These are phyloP conservation scores for Bipolaris sorokiniana DNA, from an alignment of 2,329 filamentous ascomycete genomes.

Conservation along the genomic window DNA sequence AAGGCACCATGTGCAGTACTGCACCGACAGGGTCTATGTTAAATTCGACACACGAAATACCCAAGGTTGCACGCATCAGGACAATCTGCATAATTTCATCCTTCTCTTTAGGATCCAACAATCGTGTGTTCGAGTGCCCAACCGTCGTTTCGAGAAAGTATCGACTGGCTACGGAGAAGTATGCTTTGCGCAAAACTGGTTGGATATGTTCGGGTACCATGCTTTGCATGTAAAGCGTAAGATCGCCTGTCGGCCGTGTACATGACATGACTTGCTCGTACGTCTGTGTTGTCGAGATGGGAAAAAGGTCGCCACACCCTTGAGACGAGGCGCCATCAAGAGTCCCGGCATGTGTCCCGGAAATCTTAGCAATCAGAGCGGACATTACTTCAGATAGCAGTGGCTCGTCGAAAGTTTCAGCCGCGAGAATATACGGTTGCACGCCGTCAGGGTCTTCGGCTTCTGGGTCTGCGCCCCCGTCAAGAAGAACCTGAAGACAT, in stretches of 20 bases:
- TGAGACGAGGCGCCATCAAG: slow-evolving; percentile 18
- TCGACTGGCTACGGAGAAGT: slow-evolving; percentile 33
- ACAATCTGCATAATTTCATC: slow-evolving; percentile 32
- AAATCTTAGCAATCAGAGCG: slow-evolving; percentile 31
- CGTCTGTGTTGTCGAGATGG: slow-evolving; percentile 31
- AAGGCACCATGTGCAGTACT: slow-evolving; percentile 23
- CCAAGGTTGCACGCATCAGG: slow-evolving; percentile 23
- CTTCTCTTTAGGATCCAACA: slow-evolving; percentile 28
- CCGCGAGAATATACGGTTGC: slow-evolving; percentile 35
- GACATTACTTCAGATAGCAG: slow-evolving; percentile 35
- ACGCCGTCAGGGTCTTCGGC: slow-evolving; percentile 26
- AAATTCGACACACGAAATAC: slow-evolving; percentile 33
- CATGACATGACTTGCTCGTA: slow-evolving; percentile 36
- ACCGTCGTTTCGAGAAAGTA: slow-evolving; percentile 32
- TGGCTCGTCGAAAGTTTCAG: slow-evolving; percentile 36
- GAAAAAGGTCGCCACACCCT: slow-evolving; percentile 36
- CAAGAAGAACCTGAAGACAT: slow-evolving; percentile 34
- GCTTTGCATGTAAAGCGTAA: slow-evolving; percentile 24
- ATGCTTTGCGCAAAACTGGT: slow-evolving; percentile 31
- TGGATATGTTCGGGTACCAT: slow-evolving; percentile 37
- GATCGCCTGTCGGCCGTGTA: slow-evolving; percentile 25
- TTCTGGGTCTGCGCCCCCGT: slow-evolving; percentile 42
- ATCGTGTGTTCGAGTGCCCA: slow-evolving; percentile 13
- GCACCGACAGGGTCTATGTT: slow-evolving; percentile 36
- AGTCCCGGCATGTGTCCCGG: slow-evolving; percentile 19